Evolutionary conservation across 2,329 filamentous ascomycete species (phyloP), one percentile per base, ranked within the genome.

Genomic region (Verticillium nubilum): DNA sequence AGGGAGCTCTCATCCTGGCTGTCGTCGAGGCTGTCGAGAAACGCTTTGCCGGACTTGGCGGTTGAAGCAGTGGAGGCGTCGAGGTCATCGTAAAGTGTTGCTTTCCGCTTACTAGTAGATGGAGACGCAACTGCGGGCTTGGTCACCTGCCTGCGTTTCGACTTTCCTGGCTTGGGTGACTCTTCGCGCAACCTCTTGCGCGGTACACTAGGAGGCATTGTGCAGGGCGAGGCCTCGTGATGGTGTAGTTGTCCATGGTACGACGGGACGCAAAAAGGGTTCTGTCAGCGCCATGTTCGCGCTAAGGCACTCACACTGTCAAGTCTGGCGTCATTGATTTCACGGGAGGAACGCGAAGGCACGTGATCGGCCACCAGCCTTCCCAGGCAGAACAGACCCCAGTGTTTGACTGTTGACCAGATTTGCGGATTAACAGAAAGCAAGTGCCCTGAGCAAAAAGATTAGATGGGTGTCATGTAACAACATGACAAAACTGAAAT

Each of bases 131-230:
- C 33, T 33, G n/a, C 28, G 15, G 23, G 19, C 19, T n/a, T n/a
- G 23, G 29, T 17, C 42, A 58, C 54, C 57, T 64, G 62, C 13
- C 60, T 59, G 57, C 59, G 63, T 33, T 65, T 69, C 37, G 62
- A 27, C 58, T 62, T 63, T 29, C 63, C 61, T 63, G 65, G 62
- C 52, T 62, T 65, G 25, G 68, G 60, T n/a, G 62, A 64, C 63
- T 75, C 68, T 55, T 70, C 29, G 61, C 80, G 83, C 65, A 85
- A 67, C 62, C 87, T 83, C 74, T 92, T 92, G 66, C 86, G 85
- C 55, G 86, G 80, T 17, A 90, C 79, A 64, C 83, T 76, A 26
- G 89, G 88, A 67, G 89, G 87, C 88, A 92, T 92, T 47, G 56
- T 29, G 27, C 23, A 13, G 26, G 12, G 15, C 4, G 15, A 19